Conservation (phyloP, 2,329 filamentous ascomycete species). For the Colletotrichum sp. region DNA sequence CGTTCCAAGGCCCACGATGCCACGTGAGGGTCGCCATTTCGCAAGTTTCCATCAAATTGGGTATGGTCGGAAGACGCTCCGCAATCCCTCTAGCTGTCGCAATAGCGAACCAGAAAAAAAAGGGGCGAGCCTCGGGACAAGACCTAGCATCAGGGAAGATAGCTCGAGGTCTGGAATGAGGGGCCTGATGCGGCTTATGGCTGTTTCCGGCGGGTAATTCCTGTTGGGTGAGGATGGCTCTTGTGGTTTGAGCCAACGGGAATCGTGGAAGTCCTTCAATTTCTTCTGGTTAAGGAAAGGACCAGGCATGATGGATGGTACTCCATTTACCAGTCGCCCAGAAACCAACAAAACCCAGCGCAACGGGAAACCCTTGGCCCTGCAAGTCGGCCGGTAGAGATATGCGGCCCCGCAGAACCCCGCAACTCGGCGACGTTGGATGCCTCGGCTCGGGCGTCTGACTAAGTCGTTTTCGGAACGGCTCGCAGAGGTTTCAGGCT, state of each 20-base stretch:
- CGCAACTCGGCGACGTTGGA: neutral
- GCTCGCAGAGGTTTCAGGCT: neutral
- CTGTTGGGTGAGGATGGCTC: neutral
- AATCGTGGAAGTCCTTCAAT: neutral
- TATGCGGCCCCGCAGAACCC: slow-evolving; percentile 1
- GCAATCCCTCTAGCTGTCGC: neutral
- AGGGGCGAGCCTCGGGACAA: slow-evolving; percentile 7
- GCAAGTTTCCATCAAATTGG: slow-evolving; percentile 7
- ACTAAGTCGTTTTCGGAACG: neutral
- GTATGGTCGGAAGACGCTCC: neutral
- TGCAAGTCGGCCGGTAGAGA: slow-evolving; percentile 7
- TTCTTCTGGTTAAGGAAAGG: neutral
- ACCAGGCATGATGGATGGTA: neutral
- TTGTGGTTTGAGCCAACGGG: neutral
- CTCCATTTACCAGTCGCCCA: neutral
- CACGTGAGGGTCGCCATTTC: slow-evolving; percentile 7
- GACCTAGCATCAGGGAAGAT: neutral
- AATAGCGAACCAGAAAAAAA: neutral
- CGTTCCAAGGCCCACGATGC: neutral
- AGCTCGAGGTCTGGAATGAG: neutral
- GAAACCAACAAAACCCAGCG: neutral
- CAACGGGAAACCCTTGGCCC: neutral
- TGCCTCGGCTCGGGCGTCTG: slow-evolving; percentile 1
- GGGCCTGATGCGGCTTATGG: neutral
- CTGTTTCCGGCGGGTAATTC: neutral